phyloP scores from a whole-genome alignment of 192 early-diverging fungal genomes.

The Paraglomus brasilianum region DNA sequence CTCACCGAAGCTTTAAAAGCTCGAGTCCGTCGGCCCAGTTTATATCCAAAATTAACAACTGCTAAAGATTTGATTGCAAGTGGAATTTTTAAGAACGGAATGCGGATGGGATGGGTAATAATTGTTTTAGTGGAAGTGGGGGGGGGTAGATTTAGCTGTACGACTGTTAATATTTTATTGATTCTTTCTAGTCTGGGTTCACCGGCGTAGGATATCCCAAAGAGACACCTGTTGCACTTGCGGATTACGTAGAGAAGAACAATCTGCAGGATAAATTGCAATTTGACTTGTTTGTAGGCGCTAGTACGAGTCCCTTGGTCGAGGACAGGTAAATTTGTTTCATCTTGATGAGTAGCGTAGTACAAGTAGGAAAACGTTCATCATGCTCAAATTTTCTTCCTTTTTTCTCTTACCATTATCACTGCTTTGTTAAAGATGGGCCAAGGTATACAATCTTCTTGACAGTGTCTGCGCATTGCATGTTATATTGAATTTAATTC shows the following conservation, averaged over 20 bases:
- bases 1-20: slow-evolving; percentile 32
- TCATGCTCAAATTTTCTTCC: no score
- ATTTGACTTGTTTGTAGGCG: slow-evolving; percentile 47
- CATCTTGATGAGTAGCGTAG: not conserved
- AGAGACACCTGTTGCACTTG: slow-evolving; percentile 38
- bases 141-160: no score
- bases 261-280: slow-evolving; percentile 44
- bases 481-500: not conserved
- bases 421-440: slow-evolving; percentile 35
- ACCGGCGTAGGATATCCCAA: slow-evolving; percentile 49
- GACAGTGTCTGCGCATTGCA: no score
- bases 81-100: slow-evolving; percentile 43
- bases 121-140: not conserved
- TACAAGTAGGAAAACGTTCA: no score
- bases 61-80: slow-evolving; percentile 34
- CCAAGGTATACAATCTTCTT: slow-evolving; percentile 32
- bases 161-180: no score
- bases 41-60: slow-evolving; percentile 39
- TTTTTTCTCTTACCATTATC: no score
- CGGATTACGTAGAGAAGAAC: slow-evolving; percentile 46
- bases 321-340: slow-evolving; percentile 31
- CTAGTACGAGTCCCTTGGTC: slow-evolving; percentile 36
- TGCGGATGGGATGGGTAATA: slow-evolving; percentile 33
- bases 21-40: slow-evolving; percentile 36
- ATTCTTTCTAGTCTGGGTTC: slow-evolving; percentile 38